Evolutionary conservation across 345 rosid species (phyloP).

Genomic region (Sonneratia caseolaris): DNA sequence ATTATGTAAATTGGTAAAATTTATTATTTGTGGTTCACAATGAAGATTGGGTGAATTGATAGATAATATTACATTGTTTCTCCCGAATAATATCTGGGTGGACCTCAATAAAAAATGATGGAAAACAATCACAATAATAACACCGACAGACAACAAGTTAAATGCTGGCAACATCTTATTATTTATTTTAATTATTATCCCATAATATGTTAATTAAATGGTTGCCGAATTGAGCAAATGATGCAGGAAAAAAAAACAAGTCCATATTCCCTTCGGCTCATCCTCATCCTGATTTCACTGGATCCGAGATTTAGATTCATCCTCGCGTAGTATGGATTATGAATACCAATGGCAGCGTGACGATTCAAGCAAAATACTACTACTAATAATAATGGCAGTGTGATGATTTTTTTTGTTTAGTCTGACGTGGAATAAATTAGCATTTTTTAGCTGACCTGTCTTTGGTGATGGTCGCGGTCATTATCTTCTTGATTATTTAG

Average conservation of each 20-base stretch:
- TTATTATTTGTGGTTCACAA: no score
- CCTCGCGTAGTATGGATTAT: no score
- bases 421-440: background rate
- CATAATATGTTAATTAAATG: no score
- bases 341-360: no score
- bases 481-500: background rate
- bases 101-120: background rate
- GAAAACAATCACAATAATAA: background rate
- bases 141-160: background rate
- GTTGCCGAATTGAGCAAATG: background rate
- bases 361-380: background rate
- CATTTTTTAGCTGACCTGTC: background rate
- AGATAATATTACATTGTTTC: no score
- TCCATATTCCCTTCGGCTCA: background rate
- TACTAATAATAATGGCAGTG: background rate
- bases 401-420: background rate
- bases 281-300: no score
- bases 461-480: conserved; percentile 1
- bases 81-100: background rate
- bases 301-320: no score
- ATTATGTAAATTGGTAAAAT: no score
- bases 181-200: background rate
- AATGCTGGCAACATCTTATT: background rate
- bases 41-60: no score
- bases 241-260: background rate